phyloP scores from a whole-genome alignment of 1,284 basidiomycete genomes.

The Sanghuangporus baumii region DNA sequence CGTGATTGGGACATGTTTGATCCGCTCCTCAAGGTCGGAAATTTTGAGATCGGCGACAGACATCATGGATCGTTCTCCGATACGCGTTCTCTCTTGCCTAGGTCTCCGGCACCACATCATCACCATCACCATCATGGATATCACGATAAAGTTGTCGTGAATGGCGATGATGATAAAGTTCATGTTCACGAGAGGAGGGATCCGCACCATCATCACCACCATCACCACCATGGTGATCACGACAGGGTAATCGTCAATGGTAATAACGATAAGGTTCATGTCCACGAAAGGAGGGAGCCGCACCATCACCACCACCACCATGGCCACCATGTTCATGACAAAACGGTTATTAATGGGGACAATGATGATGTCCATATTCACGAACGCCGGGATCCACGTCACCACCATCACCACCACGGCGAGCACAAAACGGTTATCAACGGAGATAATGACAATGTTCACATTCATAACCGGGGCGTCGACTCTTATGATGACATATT shows the following conservation, averaged over 20 bases:
- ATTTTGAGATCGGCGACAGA: constrained; percentile 8
- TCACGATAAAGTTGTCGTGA: constrained; percentile 22
- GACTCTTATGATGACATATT: background rate
- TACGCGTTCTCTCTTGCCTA: background rate
- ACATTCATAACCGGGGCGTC: background rate
- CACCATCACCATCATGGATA: constrained; percentile 20
- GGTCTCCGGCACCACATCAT: background rate
- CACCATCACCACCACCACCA: constrained; percentile 21
- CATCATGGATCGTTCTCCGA: constrained; percentile 7
- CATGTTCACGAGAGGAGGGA: constrained; percentile 15
- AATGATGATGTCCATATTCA: constrained; percentile 22
- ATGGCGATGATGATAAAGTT: constrained; percentile 24
- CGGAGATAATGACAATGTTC: constrained; percentile 23
- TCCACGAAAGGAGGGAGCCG: constrained; percentile 19
- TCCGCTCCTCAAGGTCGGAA: constrained; percentile 11
- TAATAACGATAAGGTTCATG: constrained; percentile 23
- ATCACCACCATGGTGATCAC: constrained; percentile 13
- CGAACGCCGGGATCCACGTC: background rate
- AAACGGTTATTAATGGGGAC: constrained; percentile 24
- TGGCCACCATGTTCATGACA: constrained; percentile 21
- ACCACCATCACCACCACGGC: constrained; percentile 16
- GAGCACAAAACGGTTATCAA: constrained; percentile 19
- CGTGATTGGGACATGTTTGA: constrained; percentile 11
- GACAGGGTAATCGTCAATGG: constrained; percentile 22
- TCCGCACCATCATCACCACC: constrained; percentile 14